phyloP scores from a whole-genome alignment of 1,139 yeast species.

The Blastobotrys ciferrii region DNA sequence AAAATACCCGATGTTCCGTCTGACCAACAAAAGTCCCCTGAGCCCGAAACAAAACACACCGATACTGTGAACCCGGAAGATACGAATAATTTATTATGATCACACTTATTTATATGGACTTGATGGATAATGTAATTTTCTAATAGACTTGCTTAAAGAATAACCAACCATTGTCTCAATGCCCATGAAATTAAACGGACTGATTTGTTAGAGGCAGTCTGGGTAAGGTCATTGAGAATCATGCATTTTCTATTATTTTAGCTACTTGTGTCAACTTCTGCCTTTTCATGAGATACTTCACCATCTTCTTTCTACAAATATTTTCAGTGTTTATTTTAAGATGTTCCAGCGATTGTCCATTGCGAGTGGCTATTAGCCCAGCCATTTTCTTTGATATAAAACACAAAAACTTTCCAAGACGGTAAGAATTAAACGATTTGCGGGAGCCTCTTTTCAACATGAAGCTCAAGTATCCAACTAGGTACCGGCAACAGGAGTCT shows the following conservation, averaged over 20 bases:
- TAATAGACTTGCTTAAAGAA: slow-evolving; percentile 2
- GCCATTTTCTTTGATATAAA: not conserved
- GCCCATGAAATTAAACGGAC: too few species aligned
- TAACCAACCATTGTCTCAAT: too few species aligned
- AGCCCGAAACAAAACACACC: not conserved
- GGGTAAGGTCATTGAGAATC: too few species aligned
- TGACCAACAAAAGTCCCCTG: not conserved
- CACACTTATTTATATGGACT: slow-evolving; percentile 1
- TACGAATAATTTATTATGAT: slow-evolving; percentile 6
- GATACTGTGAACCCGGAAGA: not conserved
- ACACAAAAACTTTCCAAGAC: not conserved
- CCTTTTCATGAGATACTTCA: not conserved
- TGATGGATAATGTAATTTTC: not conserved
- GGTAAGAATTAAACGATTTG: not conserved
- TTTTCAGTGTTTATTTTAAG: not conserved
- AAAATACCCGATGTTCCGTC: not conserved
- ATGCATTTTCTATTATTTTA: not conserved
- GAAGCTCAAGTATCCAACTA: not conserved
- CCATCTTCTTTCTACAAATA: not conserved
- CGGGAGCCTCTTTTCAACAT: not conserved
- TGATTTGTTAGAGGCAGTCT: too few species aligned
- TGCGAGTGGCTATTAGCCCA: not conserved
- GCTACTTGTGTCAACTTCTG: not conserved
- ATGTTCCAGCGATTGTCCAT: not conserved
- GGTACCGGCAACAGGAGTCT: not conserved